Conservation (phyloP, 805 yeast species). For the Candida vartiovaarae region DNA sequence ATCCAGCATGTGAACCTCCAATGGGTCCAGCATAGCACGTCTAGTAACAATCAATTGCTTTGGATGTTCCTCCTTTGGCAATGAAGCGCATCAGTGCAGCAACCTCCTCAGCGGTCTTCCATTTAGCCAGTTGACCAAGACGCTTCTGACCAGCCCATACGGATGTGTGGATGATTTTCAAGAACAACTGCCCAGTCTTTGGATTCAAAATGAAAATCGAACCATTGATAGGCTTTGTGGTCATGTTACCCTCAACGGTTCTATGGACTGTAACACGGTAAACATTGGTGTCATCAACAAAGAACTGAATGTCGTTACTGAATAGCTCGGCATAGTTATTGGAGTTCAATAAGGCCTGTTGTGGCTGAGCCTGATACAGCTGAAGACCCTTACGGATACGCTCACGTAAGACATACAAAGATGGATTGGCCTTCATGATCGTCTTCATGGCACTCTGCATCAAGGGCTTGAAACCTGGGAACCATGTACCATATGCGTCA, state of each 20-base stretch:
- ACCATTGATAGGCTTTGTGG: conserved; percentile 92
- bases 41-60: conserved; percentile 85
- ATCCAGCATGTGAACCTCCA: conserved; percentile 95
- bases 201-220: conserved; percentile 88
- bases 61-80: conserved; percentile 93
- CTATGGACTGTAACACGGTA: conserved; percentile 88
- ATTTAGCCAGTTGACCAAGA: conserved; percentile 85
- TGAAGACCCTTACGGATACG: conserved; percentile 92
- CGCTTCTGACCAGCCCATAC: conserved; percentile 98
- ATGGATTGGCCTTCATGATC: conserved; percentile 92
- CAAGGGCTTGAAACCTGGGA: conserved; percentile 86
- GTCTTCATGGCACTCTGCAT: conserved; percentile 89
- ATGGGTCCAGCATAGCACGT: conserved; percentile 87
- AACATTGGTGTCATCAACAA: conserved; percentile 91
- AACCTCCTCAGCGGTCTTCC: conserved; percentile 98
- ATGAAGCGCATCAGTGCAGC: conserved; percentile 82
- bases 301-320: conserved; percentile 73
- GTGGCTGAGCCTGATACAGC: conserved; percentile 88
- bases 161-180: conserved; percentile 86
- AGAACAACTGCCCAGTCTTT: conserved; percentile 79
- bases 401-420: conserved; percentile 84
- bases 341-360: conserved; percentile 84
- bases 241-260: conserved; percentile 87
- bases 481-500: conserved; percentile 97
- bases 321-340: conserved; percentile 87